Evolutionary conservation across 1,139 yeast species (phyloP).

Genomic region (Zygotorulaspora mrakii): DNA sequence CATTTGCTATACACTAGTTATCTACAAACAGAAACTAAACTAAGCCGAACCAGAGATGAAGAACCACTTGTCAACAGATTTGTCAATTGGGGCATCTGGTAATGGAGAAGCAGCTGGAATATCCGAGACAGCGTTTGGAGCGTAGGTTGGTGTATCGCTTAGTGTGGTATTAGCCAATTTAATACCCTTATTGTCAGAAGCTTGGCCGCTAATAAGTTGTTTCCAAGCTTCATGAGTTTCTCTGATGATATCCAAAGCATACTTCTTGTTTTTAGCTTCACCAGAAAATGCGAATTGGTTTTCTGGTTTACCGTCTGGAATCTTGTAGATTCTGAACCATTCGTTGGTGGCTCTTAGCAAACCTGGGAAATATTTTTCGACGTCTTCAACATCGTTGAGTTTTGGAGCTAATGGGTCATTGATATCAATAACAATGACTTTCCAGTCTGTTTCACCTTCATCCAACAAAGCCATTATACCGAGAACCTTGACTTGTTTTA

Average conservation of each 20-base stretch:
- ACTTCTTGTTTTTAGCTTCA: constrained; percentile 63
- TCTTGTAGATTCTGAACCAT: constrained; percentile 95
- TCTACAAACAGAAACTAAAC: constrained; percentile 9
- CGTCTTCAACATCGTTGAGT: constrained; percentile 77
- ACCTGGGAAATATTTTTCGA: constrained; percentile 78
- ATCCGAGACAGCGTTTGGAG: constrained; percentile 47
- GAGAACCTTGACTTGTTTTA: constrained; percentile 75
- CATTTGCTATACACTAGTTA: not conserved
- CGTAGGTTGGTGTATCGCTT: constrained; percentile 50
- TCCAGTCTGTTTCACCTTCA: constrained; percentile 98
- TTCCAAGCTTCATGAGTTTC: constrained; percentile 84
- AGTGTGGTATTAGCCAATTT: constrained; percentile 73
- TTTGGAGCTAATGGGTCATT: constrained; percentile 75
- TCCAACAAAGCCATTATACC: constrained; percentile 86
- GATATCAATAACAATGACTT: constrained; percentile 78
- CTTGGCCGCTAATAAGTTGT: constrained; percentile 56
- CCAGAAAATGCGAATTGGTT: constrained; percentile 86
- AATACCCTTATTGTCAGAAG: constrained; percentile 47
- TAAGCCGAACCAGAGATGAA: constrained; percentile 85
- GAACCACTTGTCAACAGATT: constrained; percentile 98
- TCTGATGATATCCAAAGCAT: constrained; percentile 65
- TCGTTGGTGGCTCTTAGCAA: constrained; percentile 76
- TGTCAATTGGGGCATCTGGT: constrained; percentile 92
- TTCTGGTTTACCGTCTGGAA: constrained; percentile 89
- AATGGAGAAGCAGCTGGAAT: constrained; percentile 68